Conservation (phyloP, 2,329 filamentous ascomycete species). For the Lachnellula willkommii region DNA sequence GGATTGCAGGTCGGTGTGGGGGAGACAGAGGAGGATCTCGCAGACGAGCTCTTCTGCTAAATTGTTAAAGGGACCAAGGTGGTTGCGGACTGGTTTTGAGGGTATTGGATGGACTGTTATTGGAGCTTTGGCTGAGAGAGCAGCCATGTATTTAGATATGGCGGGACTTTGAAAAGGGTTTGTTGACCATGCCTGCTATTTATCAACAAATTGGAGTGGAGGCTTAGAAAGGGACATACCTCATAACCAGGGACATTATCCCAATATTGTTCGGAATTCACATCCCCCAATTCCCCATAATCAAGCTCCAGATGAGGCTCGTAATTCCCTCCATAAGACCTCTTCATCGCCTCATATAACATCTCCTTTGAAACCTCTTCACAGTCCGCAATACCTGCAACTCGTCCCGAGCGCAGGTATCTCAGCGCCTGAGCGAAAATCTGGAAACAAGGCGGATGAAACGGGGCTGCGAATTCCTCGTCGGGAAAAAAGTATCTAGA, state of each 20-base stretch:
- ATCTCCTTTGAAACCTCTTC: slow-evolving; percentile 5
- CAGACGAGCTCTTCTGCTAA: slow-evolving; percentile 7
- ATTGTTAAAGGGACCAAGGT: slow-evolving; percentile 1
- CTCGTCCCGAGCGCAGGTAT: neutral
- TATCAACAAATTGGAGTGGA: neutral
- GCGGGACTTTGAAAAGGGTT: slow-evolving; percentile 5
- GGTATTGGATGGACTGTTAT: neutral
- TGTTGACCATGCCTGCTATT: slow-evolving; percentile 12
- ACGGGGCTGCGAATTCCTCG: slow-evolving; percentile 3
- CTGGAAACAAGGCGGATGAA: slow-evolving; percentile 7
- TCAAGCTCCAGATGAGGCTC: slow-evolving; percentile 4
- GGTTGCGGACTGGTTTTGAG: neutral
- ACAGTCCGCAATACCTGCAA: neutral
- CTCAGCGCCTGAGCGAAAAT: slow-evolving; percentile 11
- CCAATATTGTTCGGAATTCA: slow-evolving; percentile 11
- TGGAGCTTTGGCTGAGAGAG: neutral
- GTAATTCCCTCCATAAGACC: neutral
- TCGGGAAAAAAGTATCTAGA: slow-evolving; percentile 10
- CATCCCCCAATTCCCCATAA: slow-evolving; percentile 10
- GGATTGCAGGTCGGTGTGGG: slow-evolving; percentile 2
- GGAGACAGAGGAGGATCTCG: slow-evolving; percentile 14
- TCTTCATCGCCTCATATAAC: slow-evolving; percentile 7
- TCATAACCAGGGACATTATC: slow-evolving; percentile 4
- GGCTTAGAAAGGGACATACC: neutral
- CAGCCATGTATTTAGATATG: neutral